phyloP scores from a whole-genome alignment of 2,329 filamentous ascomycete species.

The Aureobasidium lini region DNA sequence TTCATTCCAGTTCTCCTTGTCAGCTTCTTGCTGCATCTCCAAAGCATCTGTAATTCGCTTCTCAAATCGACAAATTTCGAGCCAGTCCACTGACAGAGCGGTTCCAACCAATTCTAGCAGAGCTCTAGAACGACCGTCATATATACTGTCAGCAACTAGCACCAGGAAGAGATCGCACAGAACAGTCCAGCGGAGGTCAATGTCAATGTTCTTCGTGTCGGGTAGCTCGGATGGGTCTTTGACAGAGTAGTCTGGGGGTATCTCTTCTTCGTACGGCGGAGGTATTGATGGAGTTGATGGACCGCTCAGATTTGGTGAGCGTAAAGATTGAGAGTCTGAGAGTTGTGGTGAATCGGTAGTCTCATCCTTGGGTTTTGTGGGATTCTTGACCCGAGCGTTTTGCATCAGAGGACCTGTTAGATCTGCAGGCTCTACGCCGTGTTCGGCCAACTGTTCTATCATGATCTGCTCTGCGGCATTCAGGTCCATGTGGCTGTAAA shows the following conservation, averaged over 20 bases:
- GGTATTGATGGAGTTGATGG: slow-evolving; percentile 35
- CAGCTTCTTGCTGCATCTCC: slow-evolving; percentile 92
- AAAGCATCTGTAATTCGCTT: slow-evolving; percentile 93
- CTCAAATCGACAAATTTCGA: slow-evolving; percentile 94
- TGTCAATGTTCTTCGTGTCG: slow-evolving; percentile 76
- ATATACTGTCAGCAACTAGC: slow-evolving; percentile 90
- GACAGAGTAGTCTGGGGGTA: slow-evolving; percentile 66
- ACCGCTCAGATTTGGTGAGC: slow-evolving; percentile 27
- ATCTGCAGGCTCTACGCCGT: slow-evolving; percentile 79
- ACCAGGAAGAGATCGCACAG: slow-evolving; percentile 92
- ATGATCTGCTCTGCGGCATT: slow-evolving; percentile 87
- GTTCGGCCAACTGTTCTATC: slow-evolving; percentile 93
- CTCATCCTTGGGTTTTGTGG: slow-evolving; percentile 28
- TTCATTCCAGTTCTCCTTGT: slow-evolving; percentile 97
- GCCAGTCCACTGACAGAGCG: slow-evolving; percentile 74
- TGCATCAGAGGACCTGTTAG: slow-evolving; percentile 81
- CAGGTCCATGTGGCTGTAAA: slow-evolving; percentile 97
- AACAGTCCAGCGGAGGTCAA: slow-evolving; percentile 94
- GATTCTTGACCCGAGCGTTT: slow-evolving; percentile 88
- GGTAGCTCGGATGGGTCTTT: slow-evolving; percentile 77
- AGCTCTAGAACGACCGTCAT: slow-evolving; percentile 79
- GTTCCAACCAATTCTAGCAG: slow-evolving; percentile 76
- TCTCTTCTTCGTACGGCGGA: slow-evolving; percentile 52
- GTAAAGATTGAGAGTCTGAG: slow-evolving; percentile 19
- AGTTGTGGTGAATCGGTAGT: slow-evolving; percentile 9